phyloP scores from a whole-genome alignment of 164 flowering plant genomes.

The Santalum album region DNA sequence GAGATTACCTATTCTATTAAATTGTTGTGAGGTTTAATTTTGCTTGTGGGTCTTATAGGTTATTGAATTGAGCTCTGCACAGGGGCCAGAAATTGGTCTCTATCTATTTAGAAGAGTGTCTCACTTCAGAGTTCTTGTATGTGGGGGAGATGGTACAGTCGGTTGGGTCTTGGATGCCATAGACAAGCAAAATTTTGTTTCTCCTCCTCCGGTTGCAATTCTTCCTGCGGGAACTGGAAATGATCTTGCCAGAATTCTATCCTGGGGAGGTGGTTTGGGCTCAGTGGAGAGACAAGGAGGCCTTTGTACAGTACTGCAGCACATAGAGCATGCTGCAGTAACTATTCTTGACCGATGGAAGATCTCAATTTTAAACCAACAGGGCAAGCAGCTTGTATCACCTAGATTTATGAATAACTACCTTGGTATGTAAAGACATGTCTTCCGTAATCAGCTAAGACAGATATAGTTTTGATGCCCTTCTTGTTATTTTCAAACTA shows the following conservation, averaged over 20 bases:
- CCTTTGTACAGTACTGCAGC: slow-evolving; percentile 64
- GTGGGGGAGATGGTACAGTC: slow-evolving; percentile 99
- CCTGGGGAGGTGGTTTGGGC: slow-evolving; percentile 98
- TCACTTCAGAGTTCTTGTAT: slow-evolving; percentile 89
- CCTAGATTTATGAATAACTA: slow-evolving; percentile 92
- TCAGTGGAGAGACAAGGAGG: slow-evolving; percentile 96
- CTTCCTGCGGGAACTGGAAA: slow-evolving; percentile 99
- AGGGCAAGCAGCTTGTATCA: slow-evolving; percentile 47
- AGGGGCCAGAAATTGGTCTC: slow-evolving; percentile 92
- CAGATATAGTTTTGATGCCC: too few species aligned
- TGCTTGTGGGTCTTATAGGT: slow-evolving; percentile 39
- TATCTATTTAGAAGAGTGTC: slow-evolving; percentile 76
- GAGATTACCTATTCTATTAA: not conserved
- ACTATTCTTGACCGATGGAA: slow-evolving; percentile 98
- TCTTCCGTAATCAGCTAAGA: slow-evolving; percentile 2
- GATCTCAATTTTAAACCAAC: slow-evolving; percentile 50
- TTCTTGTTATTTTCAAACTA: too few species aligned
- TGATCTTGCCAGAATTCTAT: slow-evolving; percentile 91
- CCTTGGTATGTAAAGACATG: slow-evolving; percentile 46
- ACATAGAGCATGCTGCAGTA: slow-evolving; percentile 95
- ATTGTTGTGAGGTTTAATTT: not conserved
- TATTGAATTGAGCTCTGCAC: slow-evolving; percentile 71
- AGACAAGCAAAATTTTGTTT: slow-evolving; percentile 90
- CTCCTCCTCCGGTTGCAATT: slow-evolving; percentile 99
- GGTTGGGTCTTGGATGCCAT: slow-evolving; percentile 96